These are phyloP conservation scores for Sclerospora graminicola DNA, from an alignment of 352 stramenopile genomes.

Conservation along the genomic window DNA sequence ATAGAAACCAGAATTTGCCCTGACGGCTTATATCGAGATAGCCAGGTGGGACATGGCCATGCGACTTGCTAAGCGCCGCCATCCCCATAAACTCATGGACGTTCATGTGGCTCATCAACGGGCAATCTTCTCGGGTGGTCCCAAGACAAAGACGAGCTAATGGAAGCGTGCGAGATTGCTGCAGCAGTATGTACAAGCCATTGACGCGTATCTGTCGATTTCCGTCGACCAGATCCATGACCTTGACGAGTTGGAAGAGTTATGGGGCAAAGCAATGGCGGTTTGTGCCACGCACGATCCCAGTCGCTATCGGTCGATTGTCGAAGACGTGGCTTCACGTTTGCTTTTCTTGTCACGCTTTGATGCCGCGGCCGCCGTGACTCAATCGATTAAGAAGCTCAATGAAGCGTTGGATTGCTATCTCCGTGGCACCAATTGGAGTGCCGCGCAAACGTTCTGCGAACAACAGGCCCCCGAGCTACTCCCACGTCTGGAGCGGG, in stretches of 20 bases:
- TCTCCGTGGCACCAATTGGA: too few relatives aligned
- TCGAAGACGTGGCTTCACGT: conserved; percentile 73
- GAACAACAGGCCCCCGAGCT: too few relatives aligned
- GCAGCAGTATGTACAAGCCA: conserved; percentile 85
- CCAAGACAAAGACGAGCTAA: conserved; percentile 75
- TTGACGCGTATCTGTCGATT: conserved; percentile 88
- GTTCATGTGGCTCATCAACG: conserved; percentile 84
- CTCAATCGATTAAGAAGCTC: too few relatives aligned
- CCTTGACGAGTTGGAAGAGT: conserved; percentile 68
- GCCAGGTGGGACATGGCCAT: too few relatives aligned
- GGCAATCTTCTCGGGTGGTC: conserved; percentile 61
- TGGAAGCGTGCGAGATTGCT: conserved; percentile 81
- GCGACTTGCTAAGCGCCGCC: conserved; percentile 81
- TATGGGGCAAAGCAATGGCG: conserved; percentile 85
- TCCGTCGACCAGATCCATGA: conserved; percentile 57
- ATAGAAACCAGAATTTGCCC: conserved; percentile 84
- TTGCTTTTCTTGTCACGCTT: conserved; percentile 78
- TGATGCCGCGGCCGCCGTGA: conserved; percentile 76
- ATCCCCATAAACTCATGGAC: conserved; percentile 89
- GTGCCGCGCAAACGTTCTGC: too few relatives aligned
- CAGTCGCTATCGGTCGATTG: too few relatives aligned
- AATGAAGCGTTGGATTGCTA: too few relatives aligned
- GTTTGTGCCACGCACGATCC: conserved; percentile 82
- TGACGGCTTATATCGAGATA: too few relatives aligned
- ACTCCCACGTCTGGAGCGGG: too few relatives aligned